Percentiles rank a stretch among this genome's conserved stretches.
phyloP scores from a whole-genome alignment of 2,329 filamentous ascomycete genomes.

The Aspergillus pseudoterreus region DNA sequence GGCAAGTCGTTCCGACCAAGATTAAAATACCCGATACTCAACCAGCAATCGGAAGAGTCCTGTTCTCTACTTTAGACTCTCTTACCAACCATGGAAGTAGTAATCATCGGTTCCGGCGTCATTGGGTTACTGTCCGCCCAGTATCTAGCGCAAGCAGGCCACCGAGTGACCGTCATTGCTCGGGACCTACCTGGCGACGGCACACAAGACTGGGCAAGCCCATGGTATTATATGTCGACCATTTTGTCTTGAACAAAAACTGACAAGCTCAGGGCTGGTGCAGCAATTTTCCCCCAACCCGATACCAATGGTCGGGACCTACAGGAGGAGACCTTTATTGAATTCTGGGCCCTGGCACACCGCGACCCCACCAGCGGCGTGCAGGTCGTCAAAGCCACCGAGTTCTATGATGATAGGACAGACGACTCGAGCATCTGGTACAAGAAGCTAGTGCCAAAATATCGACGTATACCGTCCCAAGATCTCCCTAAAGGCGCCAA shows the following conservation, averaged over 20 bases:
- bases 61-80: background rate
- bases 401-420: constrained; percentile 16
- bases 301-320: constrained; percentile 11
- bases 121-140: constrained; percentile 14
- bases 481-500: constrained; percentile 10
- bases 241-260: background rate
- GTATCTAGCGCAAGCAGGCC: constrained; percentile 13
- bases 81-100: constrained; percentile 2
- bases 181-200: constrained; percentile 19
- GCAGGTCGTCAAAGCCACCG: constrained; percentile 14
- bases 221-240: constrained; percentile 11
- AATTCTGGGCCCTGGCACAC: constrained; percentile 21
- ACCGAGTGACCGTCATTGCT: constrained; percentile 17
- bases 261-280: constrained; percentile 11
- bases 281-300: constrained; percentile 13
- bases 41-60: too few relatives aligned
- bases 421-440: constrained; percentile 20
- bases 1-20: background rate
- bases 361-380: constrained; percentile 18
- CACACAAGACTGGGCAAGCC: constrained; percentile 18
- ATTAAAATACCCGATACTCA: background rate
- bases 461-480: constrained; percentile 6
- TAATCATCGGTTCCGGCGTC: constrained; percentile 11
- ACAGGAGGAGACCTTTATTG: constrained; percentile 15
- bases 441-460: constrained; percentile 13